phyloP scores from a whole-genome alignment of 1,284 basidiomycete species.

The Cystodermella granulosa region DNA sequence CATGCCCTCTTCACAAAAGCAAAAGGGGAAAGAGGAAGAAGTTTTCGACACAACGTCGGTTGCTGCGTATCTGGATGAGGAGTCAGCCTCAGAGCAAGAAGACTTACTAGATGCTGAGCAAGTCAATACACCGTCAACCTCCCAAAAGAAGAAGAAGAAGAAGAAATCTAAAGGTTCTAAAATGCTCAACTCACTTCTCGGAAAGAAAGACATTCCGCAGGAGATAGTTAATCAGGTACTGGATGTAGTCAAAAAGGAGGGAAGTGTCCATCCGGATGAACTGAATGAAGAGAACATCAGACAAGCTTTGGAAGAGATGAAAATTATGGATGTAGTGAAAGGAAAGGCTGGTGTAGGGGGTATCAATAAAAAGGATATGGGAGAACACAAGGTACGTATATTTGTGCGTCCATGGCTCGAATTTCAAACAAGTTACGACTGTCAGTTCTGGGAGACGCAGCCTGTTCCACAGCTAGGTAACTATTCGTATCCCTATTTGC shows the following conservation, averaged over 20 bases:
- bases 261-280: slow-evolving; percentile 45
- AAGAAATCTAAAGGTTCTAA: slow-evolving; percentile 65
- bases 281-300: slow-evolving; percentile 58
- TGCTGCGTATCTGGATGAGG: slow-evolving; percentile 16
- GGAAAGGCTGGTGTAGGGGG: slow-evolving; percentile 68
- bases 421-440: not conserved
- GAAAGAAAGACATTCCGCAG: slow-evolving; percentile 54
- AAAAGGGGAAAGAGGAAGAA: slow-evolving; percentile 23
- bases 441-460: slow-evolving; percentile 91
- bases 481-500: not conserved
- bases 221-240: slow-evolving; percentile 56
- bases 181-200: slow-evolving; percentile 48
- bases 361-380: slow-evolving; percentile 70
- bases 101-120: slow-evolving; percentile 12
- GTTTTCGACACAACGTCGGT: slow-evolving; percentile 19
- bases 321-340: slow-evolving; percentile 67
- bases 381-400: slow-evolving; percentile 74
- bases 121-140: slow-evolving; percentile 37
- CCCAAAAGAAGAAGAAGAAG: slow-evolving; percentile 68
- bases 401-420: slow-evolving; percentile 1
- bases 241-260: slow-evolving; percentile 56
- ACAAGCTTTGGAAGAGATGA: slow-evolving; percentile 61
- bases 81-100: slow-evolving; percentile 23
- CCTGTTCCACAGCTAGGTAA: slow-evolving; percentile 84
- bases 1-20: slow-evolving; percentile 29